phyloP scores from a whole-genome alignment of 257 asterid genomes.

The Solanum chilense region DNA sequence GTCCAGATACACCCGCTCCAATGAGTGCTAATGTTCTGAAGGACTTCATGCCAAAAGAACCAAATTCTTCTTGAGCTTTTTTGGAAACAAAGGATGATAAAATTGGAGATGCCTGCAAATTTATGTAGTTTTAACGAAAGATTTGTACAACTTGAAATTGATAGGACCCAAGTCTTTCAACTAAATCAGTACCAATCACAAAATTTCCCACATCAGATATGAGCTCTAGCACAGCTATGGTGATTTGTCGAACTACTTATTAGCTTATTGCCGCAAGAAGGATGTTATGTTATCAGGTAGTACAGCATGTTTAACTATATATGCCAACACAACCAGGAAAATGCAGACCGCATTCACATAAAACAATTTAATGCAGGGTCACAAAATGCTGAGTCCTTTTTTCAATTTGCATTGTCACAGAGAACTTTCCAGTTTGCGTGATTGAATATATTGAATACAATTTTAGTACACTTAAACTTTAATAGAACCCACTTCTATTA shows the following conservation, averaged over 20 bases:
- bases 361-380: not conserved
- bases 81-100: conserved; percentile 10
- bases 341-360: not conserved
- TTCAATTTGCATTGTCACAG: not conserved
- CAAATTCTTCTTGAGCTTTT: conserved; percentile 23
- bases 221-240: not conserved
- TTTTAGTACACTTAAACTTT: not conserved
- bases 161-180: not conserved
- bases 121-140: not conserved
- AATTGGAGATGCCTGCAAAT: conserved; percentile 26
- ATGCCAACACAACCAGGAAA: not conserved
- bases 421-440: not conserved
- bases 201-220: not conserved
- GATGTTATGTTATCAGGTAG: not conserved
- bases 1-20: conserved; percentile 54
- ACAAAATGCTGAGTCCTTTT: not conserved
- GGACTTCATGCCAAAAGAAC: conserved; percentile 25
- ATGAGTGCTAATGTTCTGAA: conserved; percentile 28
- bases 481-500: not conserved
- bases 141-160: not conserved
- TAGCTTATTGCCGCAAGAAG: not conserved
- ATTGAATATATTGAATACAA: not conserved
- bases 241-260: not conserved
- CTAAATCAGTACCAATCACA: not conserved
- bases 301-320: not conserved